Evolutionary conservation across 176 grass and related monocot species (phyloP).

Genomic region (Eragrostis nindensis): DNA sequence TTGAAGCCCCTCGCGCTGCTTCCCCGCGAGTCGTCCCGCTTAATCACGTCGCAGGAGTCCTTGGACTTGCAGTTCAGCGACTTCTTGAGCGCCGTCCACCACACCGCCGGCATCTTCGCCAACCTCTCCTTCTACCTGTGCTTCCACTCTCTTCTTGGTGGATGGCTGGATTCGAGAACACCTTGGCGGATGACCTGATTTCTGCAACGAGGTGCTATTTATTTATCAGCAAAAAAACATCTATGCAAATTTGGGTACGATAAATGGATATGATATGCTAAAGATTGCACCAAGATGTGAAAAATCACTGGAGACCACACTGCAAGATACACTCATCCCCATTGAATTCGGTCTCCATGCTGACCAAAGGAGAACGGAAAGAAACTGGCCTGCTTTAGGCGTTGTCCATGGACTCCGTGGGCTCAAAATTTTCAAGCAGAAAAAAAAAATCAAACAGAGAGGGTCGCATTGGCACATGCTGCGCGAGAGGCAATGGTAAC

Average conservation of each 20-base stretch:
- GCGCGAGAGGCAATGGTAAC: constrained; percentile 15
- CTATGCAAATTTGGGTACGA: constrained; percentile 1
- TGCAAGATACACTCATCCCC: not conserved
- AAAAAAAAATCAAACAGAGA: not conserved
- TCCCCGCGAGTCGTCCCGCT: constrained; percentile 37
- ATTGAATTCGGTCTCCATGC: not conserved
- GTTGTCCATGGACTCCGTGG: not conserved
- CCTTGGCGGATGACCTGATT: not conserved
- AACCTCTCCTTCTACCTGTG: not conserved
- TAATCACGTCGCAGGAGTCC: constrained; percentile 50
- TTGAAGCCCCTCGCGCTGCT: constrained; percentile 22
- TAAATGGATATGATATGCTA: not conserved
- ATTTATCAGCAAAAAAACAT: constrained; percentile 8
- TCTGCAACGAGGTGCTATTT: constrained; percentile 13
- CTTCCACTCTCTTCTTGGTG: not conserved
- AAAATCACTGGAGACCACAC: not conserved
- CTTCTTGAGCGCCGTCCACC: constrained; percentile 78
- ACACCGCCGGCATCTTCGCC: constrained; percentile 52
- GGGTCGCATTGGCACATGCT: not conserved
- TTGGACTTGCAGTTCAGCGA: constrained; percentile 66
- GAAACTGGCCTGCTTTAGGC: too few relatives aligned
- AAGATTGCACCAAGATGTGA: not conserved
- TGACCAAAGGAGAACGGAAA: not conserved
- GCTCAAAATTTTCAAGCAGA: not conserved
- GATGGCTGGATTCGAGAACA: not conserved